Evolutionary conservation across 1,284 basidiomycete species (phyloP).

Genomic region (Agaricales sp.): DNA sequence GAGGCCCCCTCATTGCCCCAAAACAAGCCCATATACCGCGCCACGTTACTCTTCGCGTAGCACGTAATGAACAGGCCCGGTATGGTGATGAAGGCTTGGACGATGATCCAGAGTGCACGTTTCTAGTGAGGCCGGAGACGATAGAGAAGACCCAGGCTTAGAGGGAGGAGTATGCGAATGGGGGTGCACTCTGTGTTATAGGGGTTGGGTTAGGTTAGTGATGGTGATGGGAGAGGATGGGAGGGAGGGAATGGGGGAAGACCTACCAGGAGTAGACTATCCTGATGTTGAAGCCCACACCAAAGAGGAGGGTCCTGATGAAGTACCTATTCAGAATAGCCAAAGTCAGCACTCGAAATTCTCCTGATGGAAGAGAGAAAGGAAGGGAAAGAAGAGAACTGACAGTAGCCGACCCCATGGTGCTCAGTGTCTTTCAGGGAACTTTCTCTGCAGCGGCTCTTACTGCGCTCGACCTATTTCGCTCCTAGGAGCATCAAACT

Average conservation of each 20-base stretch:
- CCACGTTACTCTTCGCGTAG: neutral
- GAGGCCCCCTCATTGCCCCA: conserved; percentile 16
- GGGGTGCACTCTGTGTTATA: neutral
- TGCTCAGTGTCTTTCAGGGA: too few species aligned
- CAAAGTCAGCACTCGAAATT: too few species aligned
- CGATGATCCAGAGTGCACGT: conserved; percentile 6
- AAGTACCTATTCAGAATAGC: too few species aligned
- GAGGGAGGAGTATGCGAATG: neutral
- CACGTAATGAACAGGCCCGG: conserved; percentile 1
- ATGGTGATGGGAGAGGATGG: neutral
- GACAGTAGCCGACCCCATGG: too few species aligned
- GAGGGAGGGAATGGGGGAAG: neutral
- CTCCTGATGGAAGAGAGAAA: too few species aligned
- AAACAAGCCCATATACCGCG: conserved; percentile 11
- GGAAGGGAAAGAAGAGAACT: too few species aligned
- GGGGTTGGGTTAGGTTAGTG: neutral
- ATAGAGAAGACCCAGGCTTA: neutral
- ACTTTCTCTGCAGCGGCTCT: too few species aligned
- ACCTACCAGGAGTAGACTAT: neutral
- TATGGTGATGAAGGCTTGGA: conserved; percentile 8
- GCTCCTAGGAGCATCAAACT: too few species aligned
- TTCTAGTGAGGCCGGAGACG: conserved; percentile 4
- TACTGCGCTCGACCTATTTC: too few species aligned
- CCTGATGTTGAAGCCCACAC: neutral
- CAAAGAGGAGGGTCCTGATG: too few species aligned